These are phyloP conservation scores for Psilocybe tampanensis DNA, from an alignment of 768 basidiomycete genomes.

Conservation along the genomic window DNA sequence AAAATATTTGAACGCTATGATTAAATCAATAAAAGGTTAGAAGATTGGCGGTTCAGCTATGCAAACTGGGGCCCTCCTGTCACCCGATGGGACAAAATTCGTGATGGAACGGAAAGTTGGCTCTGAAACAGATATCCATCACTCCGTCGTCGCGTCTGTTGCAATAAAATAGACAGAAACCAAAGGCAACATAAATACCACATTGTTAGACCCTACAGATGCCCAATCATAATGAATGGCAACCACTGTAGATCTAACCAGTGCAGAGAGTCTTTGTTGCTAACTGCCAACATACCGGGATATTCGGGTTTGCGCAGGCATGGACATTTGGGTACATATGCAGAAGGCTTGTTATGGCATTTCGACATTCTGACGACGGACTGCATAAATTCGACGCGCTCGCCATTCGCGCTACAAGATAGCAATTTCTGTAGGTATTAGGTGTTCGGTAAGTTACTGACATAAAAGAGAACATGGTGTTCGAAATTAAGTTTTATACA, in stretches of 20 bases:
- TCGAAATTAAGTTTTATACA: neutral
- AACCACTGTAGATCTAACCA: neutral
- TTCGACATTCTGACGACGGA: neutral
- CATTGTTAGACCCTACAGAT: neutral
- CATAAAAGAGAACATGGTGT: neutral
- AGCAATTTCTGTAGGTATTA: neutral
- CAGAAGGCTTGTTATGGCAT: too few relatives aligned
- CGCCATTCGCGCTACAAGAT: neutral
- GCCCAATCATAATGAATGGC: neutral
- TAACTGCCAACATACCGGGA: neutral
- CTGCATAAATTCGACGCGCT: neutral
- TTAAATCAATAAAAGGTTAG: too few relatives aligned
- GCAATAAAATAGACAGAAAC: conserved; percentile 1
- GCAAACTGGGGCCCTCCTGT: too few relatives aligned
- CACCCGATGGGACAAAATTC: conserved; percentile 20
- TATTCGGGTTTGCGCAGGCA: neutral
- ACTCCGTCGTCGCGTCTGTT: neutral
- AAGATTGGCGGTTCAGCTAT: too few relatives aligned
- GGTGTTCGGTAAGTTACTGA: neutral
- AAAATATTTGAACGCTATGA: neutral
- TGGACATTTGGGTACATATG: too few relatives aligned
- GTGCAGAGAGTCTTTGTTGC: neutral
- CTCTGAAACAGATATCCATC: neutral
- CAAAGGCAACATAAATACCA: neutral
- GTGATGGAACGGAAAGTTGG: conserved; percentile 24